Conservation (phyloP, 2,329 filamentous ascomycete genomes). For the Fusarium multiceps region DNA sequence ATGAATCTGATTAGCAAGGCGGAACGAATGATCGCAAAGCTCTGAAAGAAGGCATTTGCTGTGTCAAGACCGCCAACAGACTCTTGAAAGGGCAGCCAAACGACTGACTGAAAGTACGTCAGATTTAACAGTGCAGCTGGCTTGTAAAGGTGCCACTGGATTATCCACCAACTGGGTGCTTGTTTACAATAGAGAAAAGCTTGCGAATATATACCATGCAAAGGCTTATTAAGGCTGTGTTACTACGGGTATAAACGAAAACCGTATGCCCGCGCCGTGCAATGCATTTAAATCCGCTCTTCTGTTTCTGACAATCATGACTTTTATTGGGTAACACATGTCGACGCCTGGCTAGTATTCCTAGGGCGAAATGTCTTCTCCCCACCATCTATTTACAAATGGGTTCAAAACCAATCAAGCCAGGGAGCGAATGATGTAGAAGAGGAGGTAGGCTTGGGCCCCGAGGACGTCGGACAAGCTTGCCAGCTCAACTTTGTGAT, state of each 20-base stretch:
- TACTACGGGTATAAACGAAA: slow-evolving; percentile 20
- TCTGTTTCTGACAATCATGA: slow-evolving; percentile 8
- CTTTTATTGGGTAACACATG: slow-evolving; percentile 6
- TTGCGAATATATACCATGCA: slow-evolving; percentile 1
- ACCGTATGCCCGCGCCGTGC: slow-evolving; percentile 35
- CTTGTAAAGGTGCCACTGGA: not conserved
- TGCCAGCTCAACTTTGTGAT: slow-evolving; percentile 89
- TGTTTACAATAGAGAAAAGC: not conserved
- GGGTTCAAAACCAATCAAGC: slow-evolving; percentile 50
- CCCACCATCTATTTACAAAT: not conserved
- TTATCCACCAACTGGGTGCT: not conserved
- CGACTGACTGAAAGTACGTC: not conserved
- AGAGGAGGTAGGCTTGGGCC: slow-evolving; percentile 89
- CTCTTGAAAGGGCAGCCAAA: not conserved
- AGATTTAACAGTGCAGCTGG: not conserved
- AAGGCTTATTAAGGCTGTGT: not conserved
- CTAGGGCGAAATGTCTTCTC: not conserved
- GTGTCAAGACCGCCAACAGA: not conserved
- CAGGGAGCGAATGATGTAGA: slow-evolving; percentile 79
- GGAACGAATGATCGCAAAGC: not conserved
- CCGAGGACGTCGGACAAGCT: slow-evolving; percentile 85
- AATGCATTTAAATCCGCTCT: slow-evolving; percentile 32
- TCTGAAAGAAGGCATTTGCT: not conserved
- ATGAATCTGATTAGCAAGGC: slow-evolving; percentile 20
- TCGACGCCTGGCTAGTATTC: slow-evolving; percentile 22